A percentile compares a stretch with the other conserved stretches of the same genome.
Evolutionary conservation across 495 filamentous ascomycete genomes (phyloP).

Genomic region (Aspergillus mulundensis): DNA sequence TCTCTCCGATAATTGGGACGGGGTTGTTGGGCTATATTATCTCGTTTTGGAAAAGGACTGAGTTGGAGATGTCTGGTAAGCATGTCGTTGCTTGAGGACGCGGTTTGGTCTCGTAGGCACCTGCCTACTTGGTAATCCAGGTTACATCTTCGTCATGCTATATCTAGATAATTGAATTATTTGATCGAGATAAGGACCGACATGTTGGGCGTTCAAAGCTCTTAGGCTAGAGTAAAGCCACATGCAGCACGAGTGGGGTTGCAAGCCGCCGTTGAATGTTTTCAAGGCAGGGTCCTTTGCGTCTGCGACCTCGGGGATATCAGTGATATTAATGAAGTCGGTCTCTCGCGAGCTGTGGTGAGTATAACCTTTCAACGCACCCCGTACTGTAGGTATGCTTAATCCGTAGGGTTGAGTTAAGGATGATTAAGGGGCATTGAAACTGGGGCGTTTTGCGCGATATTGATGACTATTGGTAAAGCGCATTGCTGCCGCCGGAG

Average conservation of each 20-base stretch:
- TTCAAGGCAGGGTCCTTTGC: not conserved
- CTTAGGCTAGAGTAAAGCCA: not conserved
- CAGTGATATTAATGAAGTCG: not conserved
- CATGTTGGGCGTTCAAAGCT: not conserved
- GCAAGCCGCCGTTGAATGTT: not conserved
- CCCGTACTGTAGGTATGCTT: too few relatives aligned
- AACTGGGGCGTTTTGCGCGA: too few relatives aligned
- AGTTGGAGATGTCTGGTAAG: not conserved
- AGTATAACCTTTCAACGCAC: not conserved
- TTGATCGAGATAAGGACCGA: slow-evolving; percentile 3
- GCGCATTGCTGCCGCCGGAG: not conserved
- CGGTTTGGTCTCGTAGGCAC: not conserved
- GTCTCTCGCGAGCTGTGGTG: not conserved
- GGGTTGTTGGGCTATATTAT: too few relatives aligned
- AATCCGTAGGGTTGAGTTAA: not conserved
- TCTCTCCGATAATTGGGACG: too few relatives aligned
- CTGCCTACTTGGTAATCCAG: not conserved
- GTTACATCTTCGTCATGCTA: not conserved
- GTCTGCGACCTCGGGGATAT: not conserved
- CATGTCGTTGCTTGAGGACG: not conserved
- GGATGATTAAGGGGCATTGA: not conserved
- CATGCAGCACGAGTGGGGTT: slow-evolving; percentile 9
- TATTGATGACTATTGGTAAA: not conserved
- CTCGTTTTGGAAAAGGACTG: too few relatives aligned
- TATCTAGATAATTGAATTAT: not conserved